Evolutionary conservation across 2,329 filamentous ascomycete genomes (phyloP), one percentile per base, ranked within the genome.

Genomic region (Penicillium sclerotigenum): DNA sequence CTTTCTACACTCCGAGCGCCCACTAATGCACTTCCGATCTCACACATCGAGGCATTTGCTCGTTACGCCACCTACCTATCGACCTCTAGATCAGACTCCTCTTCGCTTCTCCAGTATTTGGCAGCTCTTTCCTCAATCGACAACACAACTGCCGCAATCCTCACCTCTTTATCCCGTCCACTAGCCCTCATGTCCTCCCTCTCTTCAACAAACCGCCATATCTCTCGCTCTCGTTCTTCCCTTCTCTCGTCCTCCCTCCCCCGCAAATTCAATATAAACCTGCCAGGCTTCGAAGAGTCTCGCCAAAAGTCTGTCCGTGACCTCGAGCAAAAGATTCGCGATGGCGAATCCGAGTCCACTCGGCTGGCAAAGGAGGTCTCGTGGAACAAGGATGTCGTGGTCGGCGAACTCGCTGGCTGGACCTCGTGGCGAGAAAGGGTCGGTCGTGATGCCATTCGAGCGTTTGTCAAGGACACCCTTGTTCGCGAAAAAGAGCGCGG

Each of bases 341-440:
- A 87, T 60, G 85, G 84, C 22, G 83, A 87, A 60, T 75, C 80
- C 18, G 90, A 97, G 69, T 83, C 90, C 11, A 83, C 87, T 20
- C 83, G 85, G 41, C 75, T 96, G n/a, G 87, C 88, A 0, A 85
- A 85, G 49, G 94, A 99, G 73, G 78, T 99, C 53, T 80, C 91
- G 47, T 96, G 94, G 73, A 96, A 92, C 46, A 93, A 97, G 75
- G 90, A 95, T 73, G 91, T 93, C 14, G 93, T 97, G 24, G 93
- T 95, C 7, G 83, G 86, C 1, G 94, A 99, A 76, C 74, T 99
- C 54, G 94, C 94, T 0, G 91, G 90, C 16, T 99, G 94, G 91
- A 92, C 96, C 68, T 91, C 95, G 38, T 84, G 91, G 77, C 86
- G 96, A 68, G 90, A 91, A 63, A 85, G 83, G 66, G 85, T 90